Base-by-base conservation (phyloP, 371 early-diverging fungal species). In the Agmasoma carcini region DNA sequence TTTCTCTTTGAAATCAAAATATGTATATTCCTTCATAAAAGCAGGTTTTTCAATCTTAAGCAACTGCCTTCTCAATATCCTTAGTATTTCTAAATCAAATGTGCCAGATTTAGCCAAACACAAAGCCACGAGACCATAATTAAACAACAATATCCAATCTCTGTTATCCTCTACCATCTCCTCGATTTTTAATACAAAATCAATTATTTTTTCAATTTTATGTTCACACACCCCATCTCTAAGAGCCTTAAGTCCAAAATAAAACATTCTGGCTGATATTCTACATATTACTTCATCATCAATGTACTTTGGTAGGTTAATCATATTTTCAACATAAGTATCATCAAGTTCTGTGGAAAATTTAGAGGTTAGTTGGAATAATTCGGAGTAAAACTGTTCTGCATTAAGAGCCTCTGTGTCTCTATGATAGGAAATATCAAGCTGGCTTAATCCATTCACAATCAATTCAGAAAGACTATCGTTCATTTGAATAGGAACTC, bases 21-120 rank as follows among this genome's bases (percentile, higher is more conserved):
- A 31, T 5, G 12, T 37, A 31, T 23, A 40, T 5, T 52, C 36
- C 4, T 23, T 7, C 7, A 57, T 19, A 9, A 4, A 11, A 4
- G 27, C 29, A 3, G 12, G 23, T n/a, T 22, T 30, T 40, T 67
- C 56, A 11, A 51, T 57, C 29, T 27, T 40, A 37, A 41, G 27
- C 27, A 67, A 51, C 38, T 56, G 57, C 12, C 63, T 27, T 36
- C 68, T 40, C 11, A 62, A 15, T 14, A 62, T 67, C 36, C 46
- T 48, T 22, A 61, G 22, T 7, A 62, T 9, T 12, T 58, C 63
- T 5, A 67, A 20, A 51, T 62, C 44, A 19, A 29, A 59, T 17
- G 55, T 51, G 3, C 45, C 44, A 40, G 36, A 53, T 2, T 26
- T 41, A 22, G 58, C 37, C 30, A 67, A 9, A 15, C 36, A 47